Base-by-base conservation (phyloP, 352 stramenopile species). In the Phytophthora ohioensis region DNA sequence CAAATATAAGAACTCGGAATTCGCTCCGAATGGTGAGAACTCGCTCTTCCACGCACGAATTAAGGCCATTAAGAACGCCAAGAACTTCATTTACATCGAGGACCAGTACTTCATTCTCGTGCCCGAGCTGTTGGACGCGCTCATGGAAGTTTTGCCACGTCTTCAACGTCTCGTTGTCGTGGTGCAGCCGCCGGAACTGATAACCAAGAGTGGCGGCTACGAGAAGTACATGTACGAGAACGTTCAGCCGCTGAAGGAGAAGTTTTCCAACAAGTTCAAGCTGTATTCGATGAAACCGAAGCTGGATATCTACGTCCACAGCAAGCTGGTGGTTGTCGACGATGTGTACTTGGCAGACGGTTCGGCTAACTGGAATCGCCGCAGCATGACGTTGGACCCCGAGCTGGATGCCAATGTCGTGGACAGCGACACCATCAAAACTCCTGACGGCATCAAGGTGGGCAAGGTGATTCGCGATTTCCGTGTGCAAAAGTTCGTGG, bases 61-160 rank as follows among this genome's bases (percentile, higher is more conserved):
- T 58, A 88, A 91, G 59, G 82, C 77, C 11, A 81, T 89, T 38
- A 63, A 66, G 27, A 81, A 77, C 43, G 82, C 82, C 3, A 81
- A 81, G 58, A 91, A 89, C 66, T 91, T 77, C 48, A 82, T 91
- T 36, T 91, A 88, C 72, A 84, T 91, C 27, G 80, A 91, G 43
- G 82, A 91, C 58, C 82, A 91, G 70, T 91, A 91, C 70, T 88
- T 91, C 42, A 65, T 87, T 0, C 59, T 81, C 6, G 76, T 91
- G 5, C 76, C 76, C 0, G 63, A 84, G 57, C 47, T 91, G 3
- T 54, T 85, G 10, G 66, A 78, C 12, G 75, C 72, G 4, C 49
- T 89, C 4, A 49, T 91, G 30, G 71, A 80, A 15, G 69, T 80
- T 3, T 61, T 89, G 36, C 80, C 80, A 3, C 35, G 21, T 1